Evolutionary conservation across 2,329 filamentous ascomycete genomes (phyloP), one percentile per base, ranked within the genome.

Genomic region (Exserohilum turcica): DNA sequence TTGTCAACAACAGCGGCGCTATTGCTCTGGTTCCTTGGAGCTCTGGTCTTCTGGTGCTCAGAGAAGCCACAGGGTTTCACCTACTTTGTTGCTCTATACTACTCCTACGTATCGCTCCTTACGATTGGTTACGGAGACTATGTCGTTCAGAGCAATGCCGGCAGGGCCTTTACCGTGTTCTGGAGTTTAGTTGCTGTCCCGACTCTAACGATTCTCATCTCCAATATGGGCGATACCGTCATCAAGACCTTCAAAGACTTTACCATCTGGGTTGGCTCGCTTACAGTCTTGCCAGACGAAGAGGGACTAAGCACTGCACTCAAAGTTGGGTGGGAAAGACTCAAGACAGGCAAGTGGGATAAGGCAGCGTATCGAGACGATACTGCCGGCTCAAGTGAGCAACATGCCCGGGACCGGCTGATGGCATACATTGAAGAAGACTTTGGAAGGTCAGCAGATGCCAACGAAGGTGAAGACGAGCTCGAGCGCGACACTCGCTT

Each of bases 121-220:
- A 84, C 82, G 0, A 82, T 84, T 38, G 82, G 82, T 2, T 84
- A 84, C 56, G 82, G 82, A 24, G 81, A 84, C 57, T 71, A 76
- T 18, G 68, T 71, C 1, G 78, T 77, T 0, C 67, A 71, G 12
- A 79, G 76, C 44, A 83, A 83, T 56, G 75, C 78, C 10, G 80
- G 80, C 7, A 81, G 79, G 60, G 75, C 80, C 1, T 84, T 84
- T 59, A 84, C 84, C 60, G 80, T 84, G 1, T 78, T 84, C 54
- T 84, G 82, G 82, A 80, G 79, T 12, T 65, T 84, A 5, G 70
- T 84, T 7, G 82, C 82, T 0, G 76, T 84, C 0, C 82, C 82
- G 0, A 80, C 80, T 0, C 72, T 84, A 39, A 83, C 82, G 0
- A 80, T 82, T 19, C 72, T 82, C 29, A 83, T 82, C 59, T 79